Evolutionary conservation across 805 yeast species (phyloP), one percentile per base, ranked within the genome.

Genomic region (Teunomyces kruisii): DNA sequence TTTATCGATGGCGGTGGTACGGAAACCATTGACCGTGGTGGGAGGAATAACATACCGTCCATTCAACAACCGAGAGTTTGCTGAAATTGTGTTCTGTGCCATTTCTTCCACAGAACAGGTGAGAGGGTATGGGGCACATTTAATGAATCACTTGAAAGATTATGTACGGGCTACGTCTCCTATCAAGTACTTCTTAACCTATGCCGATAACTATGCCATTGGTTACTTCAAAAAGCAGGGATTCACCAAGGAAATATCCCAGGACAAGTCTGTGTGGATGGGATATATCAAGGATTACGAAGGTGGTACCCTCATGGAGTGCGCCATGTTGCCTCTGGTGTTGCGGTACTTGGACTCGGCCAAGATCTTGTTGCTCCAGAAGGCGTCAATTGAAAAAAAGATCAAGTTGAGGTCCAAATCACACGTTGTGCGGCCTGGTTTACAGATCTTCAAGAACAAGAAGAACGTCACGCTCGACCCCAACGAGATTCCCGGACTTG

Each of bases 191-290:
- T 92, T 92, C 60, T 66, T 92, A 50, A 92, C 98, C 1, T 92
- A 94, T 69, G 99, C 99, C 3, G 99, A 94, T 73, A 94, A 94
- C 67, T 94, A 94, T 65, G 99, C 99, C 45, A 92, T 94, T 65
- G 99, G 99, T 2, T 94, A 92, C 65, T 94, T 94, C 76, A 92
- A 92, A 58, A 94, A 94, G 60, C 99, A 94, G 67, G 99, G 99
- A 1, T 94, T 94, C 67, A 91, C 97, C 13, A 94, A 94, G 63
- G 97, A 92, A 49, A 87, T 94, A 31, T 78, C 96, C 6, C 75
- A 94, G 45, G 94, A 92, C 30, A 86, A 84, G 52, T 79, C 81
- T 41, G 76, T 84, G 28, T 94, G 99, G 99, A 88, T 89, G 94
- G 99, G 99, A 2, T 94, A 94, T 65, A 94, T 94, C 60, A 94